A percentile compares a stretch with the other conserved stretches of the same genome.
Evolutionary conservation across 2,329 filamentous ascomycete genomes (phyloP).

Genomic region (Microsporum ferrugineum): DNA sequence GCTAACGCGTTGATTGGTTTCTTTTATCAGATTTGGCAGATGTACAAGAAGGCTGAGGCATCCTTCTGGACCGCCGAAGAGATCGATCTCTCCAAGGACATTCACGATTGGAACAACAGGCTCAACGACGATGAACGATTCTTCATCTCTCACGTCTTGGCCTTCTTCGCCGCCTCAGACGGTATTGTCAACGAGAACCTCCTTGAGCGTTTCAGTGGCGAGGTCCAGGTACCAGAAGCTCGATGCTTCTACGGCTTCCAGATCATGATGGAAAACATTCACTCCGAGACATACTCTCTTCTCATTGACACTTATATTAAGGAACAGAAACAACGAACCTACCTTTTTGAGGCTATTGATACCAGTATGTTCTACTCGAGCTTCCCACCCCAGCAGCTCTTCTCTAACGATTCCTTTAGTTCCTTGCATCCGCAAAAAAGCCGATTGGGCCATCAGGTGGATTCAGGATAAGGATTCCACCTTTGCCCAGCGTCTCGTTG

Average conservation of each 20-base stretch:
- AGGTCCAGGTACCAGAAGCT: conserved; percentile 94
- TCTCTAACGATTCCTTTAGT: conserved; percentile 40
- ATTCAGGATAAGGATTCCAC: conserved; percentile 88
- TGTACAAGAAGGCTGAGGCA: conserved; percentile 99
- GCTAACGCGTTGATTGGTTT: conserved; percentile 29
- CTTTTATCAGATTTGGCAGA: conserved; percentile 79
- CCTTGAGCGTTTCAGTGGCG: conserved; percentile 89
- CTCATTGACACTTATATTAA: conserved; percentile 99
- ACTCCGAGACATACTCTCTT: conserved; percentile 98
- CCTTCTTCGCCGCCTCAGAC: conserved; percentile 97
- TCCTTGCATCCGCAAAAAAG: conserved; percentile 96
- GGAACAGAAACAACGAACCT: conserved; percentile 83
- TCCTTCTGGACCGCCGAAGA: conserved; percentile 99
- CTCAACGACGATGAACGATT: conserved; percentile 94
- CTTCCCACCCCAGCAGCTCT: background rate
- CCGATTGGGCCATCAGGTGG: conserved; percentile 93
- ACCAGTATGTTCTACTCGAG: conserved; percentile 56
- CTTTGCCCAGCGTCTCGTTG: conserved; percentile 88
- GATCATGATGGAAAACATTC: conserved; percentile 99
- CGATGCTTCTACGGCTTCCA: conserved; percentile 99
- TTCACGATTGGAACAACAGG: conserved; percentile 98
- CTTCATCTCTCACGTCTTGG: conserved; percentile 96
- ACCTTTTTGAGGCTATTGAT: conserved; percentile 97
- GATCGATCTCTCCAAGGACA: conserved; percentile 96
- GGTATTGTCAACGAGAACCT: conserved; percentile 99